Evolutionary conservation across 2,329 filamentous ascomycete species (phyloP).

Genomic region (Fusarium mundagurra): DNA sequence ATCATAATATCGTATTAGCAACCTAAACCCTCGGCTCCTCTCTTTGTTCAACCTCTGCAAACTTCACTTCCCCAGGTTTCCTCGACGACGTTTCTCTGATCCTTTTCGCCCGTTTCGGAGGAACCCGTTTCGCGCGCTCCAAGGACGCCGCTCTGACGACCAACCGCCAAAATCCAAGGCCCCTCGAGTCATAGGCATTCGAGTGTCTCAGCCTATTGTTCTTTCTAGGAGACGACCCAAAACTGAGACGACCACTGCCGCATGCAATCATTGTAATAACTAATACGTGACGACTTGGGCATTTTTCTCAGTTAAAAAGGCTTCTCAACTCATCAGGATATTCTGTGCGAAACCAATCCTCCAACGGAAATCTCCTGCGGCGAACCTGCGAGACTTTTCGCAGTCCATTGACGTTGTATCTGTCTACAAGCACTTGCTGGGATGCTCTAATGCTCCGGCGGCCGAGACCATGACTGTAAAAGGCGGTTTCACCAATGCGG

Average conservation of each 20-base stretch:
- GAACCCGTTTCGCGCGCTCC: slow-evolving; percentile 21
- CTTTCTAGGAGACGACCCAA: slow-evolving; percentile 3
- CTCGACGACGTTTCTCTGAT: slow-evolving; percentile 19
- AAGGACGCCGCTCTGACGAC: slow-evolving; percentile 21
- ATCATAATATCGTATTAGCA: slow-evolving; percentile 3
- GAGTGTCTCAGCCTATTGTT: slow-evolving; percentile 31
- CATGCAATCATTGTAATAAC: slow-evolving; percentile 29
- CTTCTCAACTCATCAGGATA: neutral
- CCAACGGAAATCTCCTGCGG: neutral
- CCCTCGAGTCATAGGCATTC: slow-evolving; percentile 21
- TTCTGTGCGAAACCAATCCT: neutral
- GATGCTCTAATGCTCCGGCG: slow-evolving; percentile 38
- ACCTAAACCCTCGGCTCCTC: neutral
- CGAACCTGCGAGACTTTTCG: neutral
- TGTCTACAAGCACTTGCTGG: slow-evolving; percentile 38
- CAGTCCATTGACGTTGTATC: slow-evolving; percentile 28
- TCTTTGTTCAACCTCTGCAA: slow-evolving; percentile 12
- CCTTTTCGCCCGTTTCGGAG: slow-evolving; percentile 19
- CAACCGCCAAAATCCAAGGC: slow-evolving; percentile 10
- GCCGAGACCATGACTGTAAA: slow-evolving; percentile 44
- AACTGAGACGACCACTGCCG: slow-evolving; percentile 30
- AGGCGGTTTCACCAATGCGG: slow-evolving; percentile 44
- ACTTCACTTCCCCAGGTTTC: slow-evolving; percentile 8
- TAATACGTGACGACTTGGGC: slow-evolving; percentile 9
- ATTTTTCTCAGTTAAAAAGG: neutral